A percentile compares a stretch with the other conserved stretches of the same genome.
Evolutionary conservation across 2,329 filamentous ascomycete genomes (phyloP).

Genomic region (Ophiostoma sp.): DNA sequence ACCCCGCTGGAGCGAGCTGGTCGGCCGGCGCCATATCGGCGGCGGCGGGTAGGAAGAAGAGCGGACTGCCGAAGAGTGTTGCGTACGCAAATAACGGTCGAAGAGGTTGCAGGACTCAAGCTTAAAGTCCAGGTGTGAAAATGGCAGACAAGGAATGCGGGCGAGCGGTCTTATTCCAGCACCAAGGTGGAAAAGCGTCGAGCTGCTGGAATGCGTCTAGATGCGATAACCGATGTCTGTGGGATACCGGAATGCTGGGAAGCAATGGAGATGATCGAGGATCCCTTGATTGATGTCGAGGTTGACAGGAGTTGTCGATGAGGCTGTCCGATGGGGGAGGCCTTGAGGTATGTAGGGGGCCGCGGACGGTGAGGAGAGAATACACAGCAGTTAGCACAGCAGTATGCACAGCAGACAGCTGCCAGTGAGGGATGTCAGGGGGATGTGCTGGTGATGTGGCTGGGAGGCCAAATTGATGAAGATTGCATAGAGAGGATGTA

Average conservation of each 20-base stretch:
- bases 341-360: neutral
- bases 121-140: neutral
- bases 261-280: neutral
- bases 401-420: neutral
- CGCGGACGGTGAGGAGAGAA: neutral
- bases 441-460: neutral
- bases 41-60: constrained; percentile 29
- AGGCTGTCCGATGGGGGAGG: constrained; percentile 5
- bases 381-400: neutral
- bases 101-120: neutral
- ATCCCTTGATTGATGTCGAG: neutral
- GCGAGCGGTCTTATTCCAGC: neutral
- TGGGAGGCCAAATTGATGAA: neutral
- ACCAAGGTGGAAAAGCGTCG: neutral
- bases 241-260: neutral
- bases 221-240: neutral
- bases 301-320: neutral
- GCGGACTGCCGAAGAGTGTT: neutral
- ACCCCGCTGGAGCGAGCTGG: constrained; percentile 62
- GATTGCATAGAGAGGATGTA: constrained; percentile 3
- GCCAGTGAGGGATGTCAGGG: neutral
- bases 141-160: constrained; percentile 1
- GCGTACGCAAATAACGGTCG: neutral
- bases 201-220: neutral
- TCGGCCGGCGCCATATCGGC: constrained; percentile 57